phyloP scores from a whole-genome alignment of 805 yeast genomes.

The Metschnikowia amazonensis region DNA sequence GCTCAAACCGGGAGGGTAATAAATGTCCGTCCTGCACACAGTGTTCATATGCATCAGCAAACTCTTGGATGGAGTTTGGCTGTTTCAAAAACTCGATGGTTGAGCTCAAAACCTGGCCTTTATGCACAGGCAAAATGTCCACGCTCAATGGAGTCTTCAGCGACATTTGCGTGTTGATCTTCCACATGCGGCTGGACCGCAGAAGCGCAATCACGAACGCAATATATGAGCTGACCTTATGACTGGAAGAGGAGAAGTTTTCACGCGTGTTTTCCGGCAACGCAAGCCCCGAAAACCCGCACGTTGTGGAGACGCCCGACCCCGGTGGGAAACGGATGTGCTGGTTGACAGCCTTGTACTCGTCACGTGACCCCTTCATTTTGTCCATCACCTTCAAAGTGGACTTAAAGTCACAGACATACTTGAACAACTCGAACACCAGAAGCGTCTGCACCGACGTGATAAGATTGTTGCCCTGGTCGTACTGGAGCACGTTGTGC shows the following conservation, averaged over 20 bases:
- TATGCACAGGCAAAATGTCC: conserved; percentile 28
- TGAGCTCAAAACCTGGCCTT: conserved; percentile 11
- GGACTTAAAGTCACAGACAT: conserved; percentile 3
- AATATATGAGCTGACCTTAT: conserved; percentile 13
- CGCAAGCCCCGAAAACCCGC: conserved; percentile 2
- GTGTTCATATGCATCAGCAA: conserved; percentile 21
- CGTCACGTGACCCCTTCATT: background rate
- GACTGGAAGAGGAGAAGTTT: conserved; percentile 3
- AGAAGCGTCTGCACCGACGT: conserved; percentile 32
- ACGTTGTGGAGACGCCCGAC: background rate
- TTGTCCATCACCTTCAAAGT: background rate
- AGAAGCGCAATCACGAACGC: conserved; percentile 15
- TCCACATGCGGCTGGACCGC: conserved; percentile 16
- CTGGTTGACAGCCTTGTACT: background rate
- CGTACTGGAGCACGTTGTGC: conserved; percentile 44
- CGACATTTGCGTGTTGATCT: conserved; percentile 24
- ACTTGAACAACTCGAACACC: conserved; percentile 30
- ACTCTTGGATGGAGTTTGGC: conserved; percentile 17
- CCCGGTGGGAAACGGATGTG: background rate
- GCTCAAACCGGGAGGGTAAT: conserved; percentile 23
- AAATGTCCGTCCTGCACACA: background rate
- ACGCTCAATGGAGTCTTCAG: conserved; percentile 33
- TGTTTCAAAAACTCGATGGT: conserved; percentile 22
- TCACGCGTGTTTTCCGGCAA: conserved; percentile 6
- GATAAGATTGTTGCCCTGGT: conserved; percentile 27